phyloP scores from a whole-genome alignment of 140 eudicot genomes.

The Flaveria floridana region DNA sequence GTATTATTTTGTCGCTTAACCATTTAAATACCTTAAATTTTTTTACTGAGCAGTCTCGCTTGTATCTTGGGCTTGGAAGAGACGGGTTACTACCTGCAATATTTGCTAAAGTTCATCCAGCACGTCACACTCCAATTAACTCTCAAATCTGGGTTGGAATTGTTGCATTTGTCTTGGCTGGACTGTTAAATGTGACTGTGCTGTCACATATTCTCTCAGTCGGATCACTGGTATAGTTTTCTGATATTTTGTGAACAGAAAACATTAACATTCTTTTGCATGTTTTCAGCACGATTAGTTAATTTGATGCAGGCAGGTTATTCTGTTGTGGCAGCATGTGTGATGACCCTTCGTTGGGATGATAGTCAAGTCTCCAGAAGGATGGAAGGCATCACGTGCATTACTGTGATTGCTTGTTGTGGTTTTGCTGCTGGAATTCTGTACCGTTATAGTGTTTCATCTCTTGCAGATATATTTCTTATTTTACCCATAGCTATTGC shows the following conservation, averaged over 20 bases:
- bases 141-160: slow-evolving; percentile 99
- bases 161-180: slow-evolving; percentile 76
- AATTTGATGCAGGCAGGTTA: slow-evolving; percentile 77
- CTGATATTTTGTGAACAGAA: background rate
- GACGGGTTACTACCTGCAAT: slow-evolving; percentile 85
- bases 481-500: slow-evolving; percentile 61
- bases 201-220: slow-evolving; percentile 96
- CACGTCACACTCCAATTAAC: slow-evolving; percentile 83
- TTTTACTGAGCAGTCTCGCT: slow-evolving; percentile 66
- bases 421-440: slow-evolving; percentile 81
- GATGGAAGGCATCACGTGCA: slow-evolving; percentile 67
- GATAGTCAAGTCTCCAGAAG: slow-evolving; percentile 57
- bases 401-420: slow-evolving; percentile 55
- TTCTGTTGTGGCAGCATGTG: slow-evolving; percentile 97
- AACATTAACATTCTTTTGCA: background rate
- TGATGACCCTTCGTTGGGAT: slow-evolving; percentile 75
- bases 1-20: background rate
- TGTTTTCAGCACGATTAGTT: background rate
- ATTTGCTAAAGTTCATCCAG: slow-evolving; percentile 83
- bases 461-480: slow-evolving; percentile 38
- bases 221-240: slow-evolving; percentile 72
- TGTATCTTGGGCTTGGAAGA: slow-evolving; percentile 97
- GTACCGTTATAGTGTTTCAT: slow-evolving; percentile 67
- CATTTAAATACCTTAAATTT: slow-evolving; percentile 10
- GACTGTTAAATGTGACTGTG: slow-evolving; percentile 70